These are phyloP conservation scores for Yamadazyma laniorum DNA, from an alignment of 805 yeast species.

Conservation along the genomic window DNA sequence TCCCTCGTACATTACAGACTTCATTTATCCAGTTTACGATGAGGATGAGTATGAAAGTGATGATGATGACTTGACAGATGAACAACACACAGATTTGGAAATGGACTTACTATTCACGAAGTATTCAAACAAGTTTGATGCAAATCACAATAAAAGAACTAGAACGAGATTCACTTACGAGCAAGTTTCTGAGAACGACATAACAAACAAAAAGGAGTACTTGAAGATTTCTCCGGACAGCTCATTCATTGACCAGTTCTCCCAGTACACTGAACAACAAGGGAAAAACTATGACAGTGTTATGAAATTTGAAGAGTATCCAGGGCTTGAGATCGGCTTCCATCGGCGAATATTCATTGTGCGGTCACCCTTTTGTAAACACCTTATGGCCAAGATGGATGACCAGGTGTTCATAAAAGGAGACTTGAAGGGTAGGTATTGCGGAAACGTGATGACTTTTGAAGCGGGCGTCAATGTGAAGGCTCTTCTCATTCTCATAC, in stretches of 20 bases:
- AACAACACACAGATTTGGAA: constrained; percentile 11
- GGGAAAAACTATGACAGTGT: constrained; percentile 37
- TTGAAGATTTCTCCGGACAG: constrained; percentile 1
- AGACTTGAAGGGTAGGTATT: constrained; percentile 24
- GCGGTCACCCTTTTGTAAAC: constrained; percentile 29
- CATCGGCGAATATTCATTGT: constrained; percentile 31
- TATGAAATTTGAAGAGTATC: constrained; percentile 23
- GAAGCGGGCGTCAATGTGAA: constrained; percentile 26
- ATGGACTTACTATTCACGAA: constrained; percentile 19
- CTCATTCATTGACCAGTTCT: neutral
- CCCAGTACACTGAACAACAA: constrained; percentile 1
- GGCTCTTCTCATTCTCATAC: constrained; percentile 40
- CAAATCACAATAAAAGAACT: constrained; percentile 12
- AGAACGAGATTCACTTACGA: constrained; percentile 18
- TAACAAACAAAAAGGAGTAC: neutral
- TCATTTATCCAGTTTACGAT: constrained; percentile 22
- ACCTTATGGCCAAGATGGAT: constrained; percentile 19
- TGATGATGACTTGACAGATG: constrained; percentile 16
- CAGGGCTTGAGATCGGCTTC: constrained; percentile 30
- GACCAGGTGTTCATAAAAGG: constrained; percentile 24
- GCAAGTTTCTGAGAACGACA: constrained; percentile 4
- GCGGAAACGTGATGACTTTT: constrained; percentile 17
- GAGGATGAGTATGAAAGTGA: constrained; percentile 17
- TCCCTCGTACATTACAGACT: constrained; percentile 28
- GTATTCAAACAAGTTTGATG: constrained; percentile 18